Base-by-base conservation (phyloP, 2,329 filamentous ascomycete species). In the Sporothrix schenckii region DNA sequence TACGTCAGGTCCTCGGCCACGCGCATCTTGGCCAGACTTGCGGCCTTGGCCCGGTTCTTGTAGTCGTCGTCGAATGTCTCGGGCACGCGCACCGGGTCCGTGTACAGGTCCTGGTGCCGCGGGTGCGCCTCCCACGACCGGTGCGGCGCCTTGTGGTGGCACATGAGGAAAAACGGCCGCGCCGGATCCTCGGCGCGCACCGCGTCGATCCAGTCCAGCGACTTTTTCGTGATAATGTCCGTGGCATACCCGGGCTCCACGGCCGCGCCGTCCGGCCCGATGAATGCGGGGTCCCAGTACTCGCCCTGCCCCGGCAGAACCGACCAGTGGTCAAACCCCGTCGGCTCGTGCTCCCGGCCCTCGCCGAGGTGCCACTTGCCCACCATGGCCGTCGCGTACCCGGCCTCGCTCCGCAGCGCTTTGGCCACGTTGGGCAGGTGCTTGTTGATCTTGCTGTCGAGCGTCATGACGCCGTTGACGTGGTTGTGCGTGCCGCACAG, bases 351-450 rank as follows among this genome's bases (percentile, higher is more conserved):
- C 0, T 74, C 76, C 2, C 73, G 71, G 0, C 83, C 83, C 72
- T 86, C 84, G 3, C 84, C 84, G 16, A 86, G 75, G 73, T 86
- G 84, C 84, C 84, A 86, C 74, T 86, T 86, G 0, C 84, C 84
- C 0, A 85, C 76, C 83, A 86, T 86, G 9, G 81, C 24, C 84
- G 84, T 86, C 61, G 80, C 80, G 71, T 86, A 86, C 0, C 81
- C 81, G 34, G 80, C 53, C 24, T 56, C 81, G 0, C 79, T 77
- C 1, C 81, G 80, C 0, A 86, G 77, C 27, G 82, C 79, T 72
- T 86, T 86, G 1, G 84, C 84, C 3, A 86, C 83, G 41, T 86
- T 86, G 10, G 84, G 84, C 3, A 83, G 68, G 16, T 79, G 77
- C 50, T 82, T 84, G 76, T 86, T 84, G 76, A 86, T 84, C 69